Conservation (phyloP, 2,329 filamentous ascomycete genomes). For the Rugonectria rugulosa region DNA sequence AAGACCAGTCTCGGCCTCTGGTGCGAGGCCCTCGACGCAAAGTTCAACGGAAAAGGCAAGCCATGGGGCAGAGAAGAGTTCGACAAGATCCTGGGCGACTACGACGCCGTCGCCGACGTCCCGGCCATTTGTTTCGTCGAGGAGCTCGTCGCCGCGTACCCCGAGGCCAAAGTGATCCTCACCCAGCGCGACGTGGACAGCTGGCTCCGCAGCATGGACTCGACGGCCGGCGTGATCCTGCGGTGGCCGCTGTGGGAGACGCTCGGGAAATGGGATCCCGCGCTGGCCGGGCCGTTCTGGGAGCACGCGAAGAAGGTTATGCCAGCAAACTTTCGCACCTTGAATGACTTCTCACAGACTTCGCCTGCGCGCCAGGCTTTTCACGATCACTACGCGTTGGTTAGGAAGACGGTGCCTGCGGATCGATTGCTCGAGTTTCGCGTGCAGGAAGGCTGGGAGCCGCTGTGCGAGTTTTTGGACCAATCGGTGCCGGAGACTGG, state of each 20-base stretch:
- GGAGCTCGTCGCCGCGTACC: slow-evolving; percentile 75
- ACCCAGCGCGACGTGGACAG: slow-evolving; percentile 72
- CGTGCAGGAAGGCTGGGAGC: slow-evolving; percentile 47
- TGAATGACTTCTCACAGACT: slow-evolving; percentile 74
- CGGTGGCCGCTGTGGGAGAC: too few species aligned
- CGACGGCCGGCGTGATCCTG: slow-evolving; percentile 70
- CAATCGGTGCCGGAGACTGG: slow-evolving; percentile 43
- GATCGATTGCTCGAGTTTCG: slow-evolving; percentile 46
- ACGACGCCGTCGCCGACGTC: slow-evolving; percentile 74
- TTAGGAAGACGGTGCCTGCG: slow-evolving; percentile 42
- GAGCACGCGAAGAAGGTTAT: slow-evolving; percentile 74
- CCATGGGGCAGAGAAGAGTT: slow-evolving; percentile 71
- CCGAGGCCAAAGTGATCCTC: slow-evolving; percentile 75
- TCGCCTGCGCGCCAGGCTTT: slow-evolving; percentile 72
- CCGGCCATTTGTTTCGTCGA: slow-evolving; percentile 72
- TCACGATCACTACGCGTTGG: slow-evolving; percentile 48
- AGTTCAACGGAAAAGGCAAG: slow-evolving; percentile 46
- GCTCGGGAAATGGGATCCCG: too few species aligned
- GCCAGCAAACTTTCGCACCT: too few species aligned
- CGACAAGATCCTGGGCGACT: slow-evolving; percentile 72
- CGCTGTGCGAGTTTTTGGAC: slow-evolving; percentile 47
- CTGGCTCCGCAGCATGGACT: slow-evolving; percentile 71
- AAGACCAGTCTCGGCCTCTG: slow-evolving; percentile 71
- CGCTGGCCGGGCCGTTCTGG: slow-evolving; percentile 69
- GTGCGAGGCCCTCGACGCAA: slow-evolving; percentile 71